Evolutionary conservation across 768 basidiomycete genomes (phyloP), one percentile per base, ranked within the genome.

Genomic region (Pholiota molesta): DNA sequence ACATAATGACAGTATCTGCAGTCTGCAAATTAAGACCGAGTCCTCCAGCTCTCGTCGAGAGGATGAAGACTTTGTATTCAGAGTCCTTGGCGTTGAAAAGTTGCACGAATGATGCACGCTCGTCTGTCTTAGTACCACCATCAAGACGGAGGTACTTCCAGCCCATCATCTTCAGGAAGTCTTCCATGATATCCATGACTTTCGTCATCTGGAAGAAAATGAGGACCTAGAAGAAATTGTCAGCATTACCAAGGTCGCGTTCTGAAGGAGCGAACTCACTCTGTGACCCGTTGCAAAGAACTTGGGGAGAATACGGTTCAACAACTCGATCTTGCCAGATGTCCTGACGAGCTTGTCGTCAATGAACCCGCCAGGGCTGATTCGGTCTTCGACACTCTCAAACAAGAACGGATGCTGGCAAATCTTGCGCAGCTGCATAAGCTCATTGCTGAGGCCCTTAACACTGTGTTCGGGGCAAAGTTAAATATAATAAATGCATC

Each of bases 171-270:
- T 91, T 92, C 70, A 97, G 77, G 70, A 95, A 98, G 69, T 98
- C 96, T 69, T 94, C 94, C 87, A 97, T 94, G 72, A 97, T 95
- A 65, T 97, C 94, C 96, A 99, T 97, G 68, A 98, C 94, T 71
- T 95, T 93, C 16, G 96, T 98, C 97, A 99, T 98, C 77, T 99
- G 97, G 89, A 99, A 99, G 87, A 99, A 99, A 68, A 99, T 98
- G 60, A 99, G 87, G 51, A 97, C 94, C 92, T 95, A 28, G 51
- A 33, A 37, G 55, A 14, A 59, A 53, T 47, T 45, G 57, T 45
- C 19, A 44, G 56, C 58, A 57, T n/a, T 45, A 26, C 8, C 23
- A 47, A 21, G 33, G 17, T 44, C 19, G 8, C 4, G 28, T 5
- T 7, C 6, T 37, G 17, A 42, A 57, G 42, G 16, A 44, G 23